Percentiles rank a stretch among this genome's conserved stretches.
phyloP scores from a whole-genome alignment of 257 asterid genomes.

The Solanum stenotomum region DNA sequence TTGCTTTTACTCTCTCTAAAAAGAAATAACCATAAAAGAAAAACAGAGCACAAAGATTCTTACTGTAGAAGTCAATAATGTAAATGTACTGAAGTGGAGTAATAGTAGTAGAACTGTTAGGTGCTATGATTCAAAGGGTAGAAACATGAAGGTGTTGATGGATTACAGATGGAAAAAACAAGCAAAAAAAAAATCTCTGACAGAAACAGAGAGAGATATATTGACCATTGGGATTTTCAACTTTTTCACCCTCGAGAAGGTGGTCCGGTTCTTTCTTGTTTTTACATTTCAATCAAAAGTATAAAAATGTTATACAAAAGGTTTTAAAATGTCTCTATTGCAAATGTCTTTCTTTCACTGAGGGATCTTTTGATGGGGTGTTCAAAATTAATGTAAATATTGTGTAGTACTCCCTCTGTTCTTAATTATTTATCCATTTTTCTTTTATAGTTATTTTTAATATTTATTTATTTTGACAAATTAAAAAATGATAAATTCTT shows the following conservation, averaged over 20 bases:
- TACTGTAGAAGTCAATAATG: neutral
- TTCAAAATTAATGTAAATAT: too few relatives aligned
- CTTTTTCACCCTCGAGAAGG: neutral
- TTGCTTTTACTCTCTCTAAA: neutral
- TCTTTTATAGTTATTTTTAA: accelerated
- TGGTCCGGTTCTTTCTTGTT: neutral
- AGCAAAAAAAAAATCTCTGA: neutral
- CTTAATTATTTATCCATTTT: accelerated
- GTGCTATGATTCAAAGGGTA: neutral
- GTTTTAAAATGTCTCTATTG: neutral
- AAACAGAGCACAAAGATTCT: neutral
- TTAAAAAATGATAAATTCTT: accelerated
- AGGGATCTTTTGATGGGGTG: neutral
- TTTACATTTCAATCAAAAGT: neutral
- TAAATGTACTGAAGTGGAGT: neutral
- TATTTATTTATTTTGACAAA: too few relatives aligned
- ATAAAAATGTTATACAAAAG: neutral
- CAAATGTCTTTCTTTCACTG: neutral
- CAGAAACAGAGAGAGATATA: neutral
- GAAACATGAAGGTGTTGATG: neutral
- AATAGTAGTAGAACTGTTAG: neutral
- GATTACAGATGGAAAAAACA: neutral
- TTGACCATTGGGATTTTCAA: neutral
- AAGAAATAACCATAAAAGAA: neutral
- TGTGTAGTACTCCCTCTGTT: too few relatives aligned